Base-by-base conservation (phyloP, 768 basidiomycete genomes). In the Galerina sulciceps region DNA sequence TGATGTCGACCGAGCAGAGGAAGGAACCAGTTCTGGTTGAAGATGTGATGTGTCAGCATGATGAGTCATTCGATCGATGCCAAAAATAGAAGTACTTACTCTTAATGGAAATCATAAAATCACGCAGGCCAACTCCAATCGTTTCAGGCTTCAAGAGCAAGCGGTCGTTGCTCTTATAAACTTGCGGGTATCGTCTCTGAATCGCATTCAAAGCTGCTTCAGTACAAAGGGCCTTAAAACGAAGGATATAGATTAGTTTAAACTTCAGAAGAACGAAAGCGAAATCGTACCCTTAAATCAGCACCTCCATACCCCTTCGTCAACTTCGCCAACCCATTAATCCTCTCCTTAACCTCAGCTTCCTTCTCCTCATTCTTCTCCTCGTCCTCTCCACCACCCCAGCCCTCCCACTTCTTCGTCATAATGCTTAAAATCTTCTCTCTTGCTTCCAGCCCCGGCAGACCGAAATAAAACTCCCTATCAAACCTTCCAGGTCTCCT, bases 261-360 rank as follows among this genome's bases (percentile, higher is more conserved):
- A 59, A 58, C 64, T 26, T 17, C 42, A 10, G 26, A 53, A 23
- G 56, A 50, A 17, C 1, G 49, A 38, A 42, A 26, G 38, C 23
- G 23, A 42, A 49, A 10, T 78, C 91, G 61, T 64, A 96, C 96
- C 75, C 97, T 79, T 56, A 99, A 72, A 80, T 99, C 97, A 37
- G 97, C 97, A 62, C 97, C 97, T 22, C 93, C 97, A 72, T 99
- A 99, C 0, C 97, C 97, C 73, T 98, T 99, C 8, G 96, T 99
- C 56, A 96, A 74, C 72, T 87, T 88, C 1, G 95, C 93, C 50
- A 99, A 73, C 6, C 90, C 91, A 62, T 70, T 65, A 2, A 87
- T 76, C 79, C 87, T 90, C 2, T 91, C 93, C n/a, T 86, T 85
- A 85, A 91, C 64, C 51, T 70, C 68, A 35, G 67, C 64, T 87